Percentiles rank a stretch among this genome's conserved stretches.
These are phyloP conservation scores for Phytophthora podocarpi DNA, from an alignment of 352 stramenopile genomes.

Conservation along the genomic window DNA sequence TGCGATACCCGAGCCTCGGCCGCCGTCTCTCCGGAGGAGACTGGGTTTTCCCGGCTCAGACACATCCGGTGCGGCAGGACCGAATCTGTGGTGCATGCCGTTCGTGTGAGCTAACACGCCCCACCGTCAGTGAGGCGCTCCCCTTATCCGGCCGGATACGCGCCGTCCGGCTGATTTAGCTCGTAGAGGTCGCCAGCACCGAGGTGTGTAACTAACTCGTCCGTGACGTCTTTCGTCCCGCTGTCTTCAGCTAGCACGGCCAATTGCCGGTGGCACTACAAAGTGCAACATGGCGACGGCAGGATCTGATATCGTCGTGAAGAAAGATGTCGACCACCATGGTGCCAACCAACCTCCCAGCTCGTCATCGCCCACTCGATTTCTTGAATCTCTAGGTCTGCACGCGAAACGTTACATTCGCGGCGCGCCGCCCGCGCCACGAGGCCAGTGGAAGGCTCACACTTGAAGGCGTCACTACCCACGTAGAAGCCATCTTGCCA, in stretches of 20 bases:
- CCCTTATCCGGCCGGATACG: neutral
- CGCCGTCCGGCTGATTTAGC: neutral
- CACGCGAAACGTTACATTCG: neutral
- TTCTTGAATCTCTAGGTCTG: constrained; percentile 18
- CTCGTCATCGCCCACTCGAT: constrained; percentile 7
- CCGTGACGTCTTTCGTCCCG: neutral
- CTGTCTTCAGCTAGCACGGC: neutral
- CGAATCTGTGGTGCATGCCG: constrained; percentile 11
- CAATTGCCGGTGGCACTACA: no score
- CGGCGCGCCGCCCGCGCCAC: neutral
- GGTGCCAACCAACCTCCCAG: constrained; percentile 8
- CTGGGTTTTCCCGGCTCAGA: constrained; percentile 23
- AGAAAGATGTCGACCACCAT: constrained; percentile 13
- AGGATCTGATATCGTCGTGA: constrained; percentile 29
- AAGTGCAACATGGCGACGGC: constrained; percentile 16
- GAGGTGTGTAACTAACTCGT: neutral
- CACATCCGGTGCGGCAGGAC: constrained; percentile 19
- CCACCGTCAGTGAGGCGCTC: neutral
- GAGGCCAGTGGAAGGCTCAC: constrained; percentile 20
- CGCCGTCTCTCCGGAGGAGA: no score
- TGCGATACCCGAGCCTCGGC: no score
- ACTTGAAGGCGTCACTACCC: neutral
- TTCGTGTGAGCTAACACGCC: constrained; percentile 10
- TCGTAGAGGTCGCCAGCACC: neutral
- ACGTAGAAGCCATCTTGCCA: constrained; percentile 4